Percentiles rank a stretch among this genome's conserved stretches.
These are phyloP conservation scores for Uronychia setigera DNA, from an alignment of 73 alveolate genomes.

Conservation along the genomic window DNA sequence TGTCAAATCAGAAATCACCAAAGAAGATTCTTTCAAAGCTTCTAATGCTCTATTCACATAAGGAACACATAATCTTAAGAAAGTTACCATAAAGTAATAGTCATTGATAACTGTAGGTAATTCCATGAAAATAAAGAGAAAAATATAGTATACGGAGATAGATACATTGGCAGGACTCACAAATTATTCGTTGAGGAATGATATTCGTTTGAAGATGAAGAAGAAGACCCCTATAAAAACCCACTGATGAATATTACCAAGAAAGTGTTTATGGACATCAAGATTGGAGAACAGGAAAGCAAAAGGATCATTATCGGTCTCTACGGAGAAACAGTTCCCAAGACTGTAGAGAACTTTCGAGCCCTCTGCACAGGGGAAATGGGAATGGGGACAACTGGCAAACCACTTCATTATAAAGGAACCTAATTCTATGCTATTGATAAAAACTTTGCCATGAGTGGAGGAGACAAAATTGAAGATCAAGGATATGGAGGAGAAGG, in stretches of 20 bases:
- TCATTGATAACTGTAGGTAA: background rate
- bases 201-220: background rate
- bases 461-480: background rate
- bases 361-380: slow-evolving; percentile 88
- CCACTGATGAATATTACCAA: background rate
- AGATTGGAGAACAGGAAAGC: background rate
- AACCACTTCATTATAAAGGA: slow-evolving; percentile 72
- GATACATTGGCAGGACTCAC: background rate
- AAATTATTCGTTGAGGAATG: background rate
- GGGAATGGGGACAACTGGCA: slow-evolving; percentile 83
- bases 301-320: slow-evolving; percentile 15
- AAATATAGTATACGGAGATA: background rate
- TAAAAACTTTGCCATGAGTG: background rate
- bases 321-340: slow-evolving; percentile 62
- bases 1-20: background rate
- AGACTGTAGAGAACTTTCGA: slow-evolving; percentile 78
- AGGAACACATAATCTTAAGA: background rate
- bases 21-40: background rate
- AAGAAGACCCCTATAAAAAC: background rate
- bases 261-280: background rate
- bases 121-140: background rate
- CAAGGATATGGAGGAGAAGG: background rate
- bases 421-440: background rate
- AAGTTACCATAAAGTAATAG: background rate
- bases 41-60: background rate